Percentiles rank a stretch among this genome's conserved stretches.
These are phyloP conservation scores for Verticillium albo-atrum DNA, from an alignment of 2,329 filamentous ascomycete genomes.

Conservation along the genomic window DNA sequence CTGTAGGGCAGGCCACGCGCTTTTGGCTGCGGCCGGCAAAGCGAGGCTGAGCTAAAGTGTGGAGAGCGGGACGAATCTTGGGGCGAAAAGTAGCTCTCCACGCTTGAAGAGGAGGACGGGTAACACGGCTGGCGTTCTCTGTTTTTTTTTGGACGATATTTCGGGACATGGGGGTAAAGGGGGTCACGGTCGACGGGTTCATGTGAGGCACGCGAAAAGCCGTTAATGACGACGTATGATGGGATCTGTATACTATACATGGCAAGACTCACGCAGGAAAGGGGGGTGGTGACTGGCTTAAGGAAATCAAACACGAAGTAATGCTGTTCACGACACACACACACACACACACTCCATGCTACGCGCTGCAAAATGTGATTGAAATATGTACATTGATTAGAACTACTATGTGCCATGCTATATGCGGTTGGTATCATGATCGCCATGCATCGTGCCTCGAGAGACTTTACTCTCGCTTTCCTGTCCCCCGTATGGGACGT, in stretches of 20 bases:
- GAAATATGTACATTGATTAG: neutral
- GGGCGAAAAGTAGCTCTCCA: too few relatives aligned
- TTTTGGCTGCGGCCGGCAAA: too few relatives aligned
- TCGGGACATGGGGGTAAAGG: neutral
- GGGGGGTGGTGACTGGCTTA: neutral
- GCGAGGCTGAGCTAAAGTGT: too few relatives aligned
- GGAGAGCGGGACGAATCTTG: too few relatives aligned
- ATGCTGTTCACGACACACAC: neutral
- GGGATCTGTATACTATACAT: neutral
- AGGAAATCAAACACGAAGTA: neutral
- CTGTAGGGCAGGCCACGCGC: constrained; percentile 40
- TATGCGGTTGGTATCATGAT: neutral
- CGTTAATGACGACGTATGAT: neutral
- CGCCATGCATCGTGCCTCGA: neutral
- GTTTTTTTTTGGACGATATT: too few relatives aligned
- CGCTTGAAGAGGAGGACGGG: neutral
- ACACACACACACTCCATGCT: too few relatives aligned
- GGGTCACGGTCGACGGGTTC: neutral
- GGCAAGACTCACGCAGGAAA: neutral
- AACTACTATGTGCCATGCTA: neutral
- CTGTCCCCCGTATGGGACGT: neutral
- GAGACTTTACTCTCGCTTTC: neutral
- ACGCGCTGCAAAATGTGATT: neutral
- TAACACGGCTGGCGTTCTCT: neutral
- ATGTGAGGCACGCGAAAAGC: neutral